Base-by-base conservation (phyloP, 345 rosid genomes). In the Barbarea vulgaris region DNA sequence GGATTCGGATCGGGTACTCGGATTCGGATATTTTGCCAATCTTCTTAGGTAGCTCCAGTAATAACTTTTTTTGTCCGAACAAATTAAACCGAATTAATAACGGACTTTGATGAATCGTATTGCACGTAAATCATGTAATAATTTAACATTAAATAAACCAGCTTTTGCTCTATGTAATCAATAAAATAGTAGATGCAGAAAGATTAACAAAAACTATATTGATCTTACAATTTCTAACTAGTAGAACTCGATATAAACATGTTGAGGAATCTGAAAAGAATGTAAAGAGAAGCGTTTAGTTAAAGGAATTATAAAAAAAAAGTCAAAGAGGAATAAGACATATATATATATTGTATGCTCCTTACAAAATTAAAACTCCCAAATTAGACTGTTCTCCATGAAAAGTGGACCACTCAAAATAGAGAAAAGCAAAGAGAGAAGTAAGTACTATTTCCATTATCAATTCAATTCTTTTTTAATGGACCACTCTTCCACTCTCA, bases 401-500 rank as follows among this genome's bases (percentile, higher is more conserved):
- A 28, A 59, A 74, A 67, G 46, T 59, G 73, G 73, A 67, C 74
- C 74, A 67, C 69, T 18, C 54, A 51, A 59, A 76, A 52, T 61
- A 63, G 64, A 41, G 70, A 73, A 63, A 72, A 73, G 42, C 61
- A 63, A 62, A 52, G 54, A 52, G 54, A 53, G 36, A 64, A 30
- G 25, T 42, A 62, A 68, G 37, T 48, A n/a, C n/a, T n/a, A 11
- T 73, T 19, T 21, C 9, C 8, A 61, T 22, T 37, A 10, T 19
- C 27, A 68, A 22, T 19, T 50, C 25, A 67, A 58, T 76, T 58
- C 56, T 61, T 17, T 17, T 61, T 17, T 17, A 21, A 76, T 30
- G 79, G 79, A 76, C 79, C 79, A 76, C 75, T 76, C 39, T n/a
- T 76, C 79, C 79, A 76, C 79, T 76, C 56, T 60, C 37, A 17